Conservation (phyloP, 495 filamentous ascomycete species). For the Penicillium herquei region DNA sequence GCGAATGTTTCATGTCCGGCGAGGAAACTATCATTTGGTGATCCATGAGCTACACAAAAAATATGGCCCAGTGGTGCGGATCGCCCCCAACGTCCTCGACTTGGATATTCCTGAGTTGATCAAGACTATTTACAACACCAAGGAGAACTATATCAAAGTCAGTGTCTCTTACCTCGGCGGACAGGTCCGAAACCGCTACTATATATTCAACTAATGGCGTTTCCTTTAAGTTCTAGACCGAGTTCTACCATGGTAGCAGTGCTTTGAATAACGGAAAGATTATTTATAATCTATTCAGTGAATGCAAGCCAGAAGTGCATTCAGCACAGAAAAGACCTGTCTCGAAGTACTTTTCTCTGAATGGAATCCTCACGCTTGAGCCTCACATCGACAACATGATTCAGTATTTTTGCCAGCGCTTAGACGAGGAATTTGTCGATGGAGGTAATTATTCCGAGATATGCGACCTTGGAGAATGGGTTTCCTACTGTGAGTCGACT, state of each 20-base stretch:
- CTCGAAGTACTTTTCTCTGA: constrained; percentile 34
- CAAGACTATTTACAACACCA: constrained; percentile 27
- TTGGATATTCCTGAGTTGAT: constrained; percentile 26
- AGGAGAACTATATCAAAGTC: constrained; percentile 23
- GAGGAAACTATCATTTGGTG: constrained; percentile 26
- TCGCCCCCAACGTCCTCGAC: constrained; percentile 32
- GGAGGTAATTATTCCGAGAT: constrained; percentile 13
- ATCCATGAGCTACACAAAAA: constrained; percentile 34
- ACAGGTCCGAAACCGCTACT: neutral
- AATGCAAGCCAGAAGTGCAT: constrained; percentile 28
- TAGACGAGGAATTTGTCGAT: constrained; percentile 33
- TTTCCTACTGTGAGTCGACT: constrained; percentile 22
- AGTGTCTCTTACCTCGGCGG: neutral
- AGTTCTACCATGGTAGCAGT: constrained; percentile 38
- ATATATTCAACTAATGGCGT: too few species aligned
- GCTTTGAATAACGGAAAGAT: constrained; percentile 33
- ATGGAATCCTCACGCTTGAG: constrained; percentile 31
- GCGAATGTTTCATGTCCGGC: constrained; percentile 27
- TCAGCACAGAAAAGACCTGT: constrained; percentile 32
- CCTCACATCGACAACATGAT: constrained; percentile 32
- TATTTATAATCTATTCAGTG: constrained; percentile 33
- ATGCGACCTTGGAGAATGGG: constrained; percentile 33
- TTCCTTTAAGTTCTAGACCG: too few species aligned
- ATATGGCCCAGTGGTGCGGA: constrained; percentile 33
- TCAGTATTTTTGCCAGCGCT: constrained; percentile 24